Base-by-base conservation (phyloP, 1,284 basidiomycete genomes). In the Exobasidium cylindrosporum region DNA sequence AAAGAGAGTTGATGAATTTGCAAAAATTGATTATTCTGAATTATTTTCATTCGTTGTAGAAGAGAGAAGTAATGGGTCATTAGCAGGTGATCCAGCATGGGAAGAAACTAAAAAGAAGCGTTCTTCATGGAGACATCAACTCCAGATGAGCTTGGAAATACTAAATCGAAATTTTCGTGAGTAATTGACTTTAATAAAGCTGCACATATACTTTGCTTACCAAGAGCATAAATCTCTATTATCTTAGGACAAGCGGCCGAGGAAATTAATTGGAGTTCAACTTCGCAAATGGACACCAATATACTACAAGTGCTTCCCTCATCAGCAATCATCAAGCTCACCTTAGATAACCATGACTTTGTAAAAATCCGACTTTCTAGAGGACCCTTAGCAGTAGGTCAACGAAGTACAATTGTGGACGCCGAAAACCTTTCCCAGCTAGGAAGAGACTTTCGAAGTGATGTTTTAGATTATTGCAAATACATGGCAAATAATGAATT, bases 11-110 rank as follows among this genome's bases (percentile, higher is more conserved):
- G 47, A 13, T 4, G 26, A 24, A 4, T 50, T 24, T 28, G 21
- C 47, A 6, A 24, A 13, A 28, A 50, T 50, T 13, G 47, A 55
- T 28, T 55, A 55, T 44, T 11, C n/a, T 21, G 53, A 35, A 55
- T 21, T 55, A 29, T 55, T 26, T 23, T n/a, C 31, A 3, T 55
- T 26, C 28, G 31, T 55, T 28, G 53, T 31, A 17, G 17, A 23
- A 4, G 53, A 55, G 53, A 35, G n/a, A 21, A 23, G 17, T 11
- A 55, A 55, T 35, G 53, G 53, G 3, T 6, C n/a, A 23, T 28
- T 55, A 11, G 29, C 26, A 35, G 53, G 31, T 29, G 53, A 55
- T 28, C 53, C 53, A n/a, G 53, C 17, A 14, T 55, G 53, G 53
- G 28, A 30, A 14, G 53, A 55, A 44, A 23, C 21, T 11, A 55